Evolutionary conservation across 176 grass and related monocot species (phyloP), one percentile per base, ranked within the genome.

Genomic region (Oryza longistaminata): DNA sequence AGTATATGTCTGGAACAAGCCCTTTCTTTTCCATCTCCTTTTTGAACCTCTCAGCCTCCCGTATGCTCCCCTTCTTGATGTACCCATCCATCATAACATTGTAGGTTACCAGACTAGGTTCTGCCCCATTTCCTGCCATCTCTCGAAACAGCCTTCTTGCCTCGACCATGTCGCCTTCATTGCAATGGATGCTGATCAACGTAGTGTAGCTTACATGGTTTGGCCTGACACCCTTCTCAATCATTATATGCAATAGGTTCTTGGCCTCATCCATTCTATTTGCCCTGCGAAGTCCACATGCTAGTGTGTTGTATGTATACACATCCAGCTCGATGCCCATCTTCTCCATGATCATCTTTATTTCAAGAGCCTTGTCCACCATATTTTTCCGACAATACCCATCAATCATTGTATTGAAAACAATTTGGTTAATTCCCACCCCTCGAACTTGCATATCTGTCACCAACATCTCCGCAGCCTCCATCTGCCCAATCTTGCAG

Each of bases 1-100:
- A 94, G 87, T 95, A 95, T 17, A 91, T 66, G 52, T 95, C 96
- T 15, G 86, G 82, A 52, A 87, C 71, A 77, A 98, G 64, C 67
- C 91, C 93, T 87, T 94, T 98, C 81, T 88, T 98, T 49, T 95
- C 96, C 96, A 95, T 98, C 83, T 93, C 93, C 74, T 87, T 90
- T 78, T 83, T 93, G 46, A 98, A 81, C 77, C 83, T 86, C 79
- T 93, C 96, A 10, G 93, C 96, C 86, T 98, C 96, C 0, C 70
- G 87, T 77, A 95, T 87, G 46, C 77, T 90, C 13, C 93, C 83
- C 68, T 92, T 95, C 85, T 98, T 95, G 76, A 82, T 80, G 69
- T 92, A 95, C 22, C 91, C 96, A 85, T 95, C 81, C 9, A 98
- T 92, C 89, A 98, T 92, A 14, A 94, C 91, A 82, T 92, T 95